Conservation (phyloP, 164 flowering plant species). For the Berberis thunbergii region DNA sequence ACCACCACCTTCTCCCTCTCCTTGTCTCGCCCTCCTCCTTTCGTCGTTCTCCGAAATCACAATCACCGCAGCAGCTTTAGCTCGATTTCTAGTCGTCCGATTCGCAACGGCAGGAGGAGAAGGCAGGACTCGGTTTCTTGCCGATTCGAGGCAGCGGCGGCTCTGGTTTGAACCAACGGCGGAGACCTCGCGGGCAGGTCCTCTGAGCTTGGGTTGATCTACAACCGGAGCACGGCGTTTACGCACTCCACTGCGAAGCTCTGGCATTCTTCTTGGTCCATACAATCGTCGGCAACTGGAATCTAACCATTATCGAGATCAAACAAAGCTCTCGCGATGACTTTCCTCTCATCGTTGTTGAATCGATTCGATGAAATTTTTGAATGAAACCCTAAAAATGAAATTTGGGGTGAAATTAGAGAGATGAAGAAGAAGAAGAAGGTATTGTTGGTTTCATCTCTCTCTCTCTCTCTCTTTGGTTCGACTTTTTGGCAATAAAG, state of each 20-base stretch:
- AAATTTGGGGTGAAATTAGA: too few relatives aligned
- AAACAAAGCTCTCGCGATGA: too few relatives aligned
- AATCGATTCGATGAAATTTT: too few relatives aligned
- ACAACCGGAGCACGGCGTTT: slow-evolving; percentile 36
- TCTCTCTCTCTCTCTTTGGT: too few relatives aligned
- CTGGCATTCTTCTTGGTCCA: slow-evolving; percentile 59
- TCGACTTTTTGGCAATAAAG: too few relatives aligned
- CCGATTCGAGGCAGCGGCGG: slow-evolving; percentile 21
- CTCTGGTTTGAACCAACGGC: slow-evolving; percentile 32
- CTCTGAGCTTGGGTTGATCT: slow-evolving; percentile 10
- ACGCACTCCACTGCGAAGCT: slow-evolving; percentile 43
- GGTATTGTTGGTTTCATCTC: too few relatives aligned
- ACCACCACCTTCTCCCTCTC: background rate
- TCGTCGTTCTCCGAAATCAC: slow-evolving; percentile 9
- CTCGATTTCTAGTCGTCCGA: too few relatives aligned
- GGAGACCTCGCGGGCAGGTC: slow-evolving; percentile 4
- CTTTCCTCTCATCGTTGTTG: too few relatives aligned
- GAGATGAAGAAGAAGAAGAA: too few relatives aligned
- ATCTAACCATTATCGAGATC: slow-evolving; percentile 32
- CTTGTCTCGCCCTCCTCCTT: too few relatives aligned
- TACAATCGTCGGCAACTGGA: slow-evolving; percentile 20
- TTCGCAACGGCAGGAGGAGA: background rate
- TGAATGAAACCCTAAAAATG: too few relatives aligned
- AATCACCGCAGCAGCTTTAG: slow-evolving; percentile 3
- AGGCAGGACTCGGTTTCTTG: slow-evolving; percentile 12